These are phyloP conservation scores for Dichotomocladium elegans DNA, from an alignment of 371 early-diverging fungal genomes.

Conservation along the genomic window DNA sequence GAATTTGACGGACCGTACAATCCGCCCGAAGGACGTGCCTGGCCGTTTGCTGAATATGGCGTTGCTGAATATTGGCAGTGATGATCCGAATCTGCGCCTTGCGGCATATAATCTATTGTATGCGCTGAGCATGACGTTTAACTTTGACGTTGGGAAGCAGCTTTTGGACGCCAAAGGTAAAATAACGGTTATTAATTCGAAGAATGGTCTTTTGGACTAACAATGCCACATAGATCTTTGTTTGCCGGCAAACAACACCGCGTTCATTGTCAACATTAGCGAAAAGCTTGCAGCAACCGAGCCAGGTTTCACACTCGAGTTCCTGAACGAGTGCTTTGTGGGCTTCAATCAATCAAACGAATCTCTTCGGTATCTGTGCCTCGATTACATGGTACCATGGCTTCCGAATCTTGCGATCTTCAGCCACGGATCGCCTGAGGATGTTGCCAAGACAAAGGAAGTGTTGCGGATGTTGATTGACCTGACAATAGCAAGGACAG, in stretches of 20 bases:
- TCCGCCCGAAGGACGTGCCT: conserved; percentile 86
- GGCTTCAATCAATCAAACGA: conserved; percentile 75
- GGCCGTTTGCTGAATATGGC: conserved; percentile 91
- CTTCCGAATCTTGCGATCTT: conserved; percentile 69
- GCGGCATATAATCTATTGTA: conserved; percentile 87
- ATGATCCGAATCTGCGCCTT: conserved; percentile 70
- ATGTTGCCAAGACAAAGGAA: conserved; percentile 65
- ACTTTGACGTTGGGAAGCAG: conserved; percentile 78
- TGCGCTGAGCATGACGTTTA: conserved; percentile 74
- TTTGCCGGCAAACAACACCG: conserved; percentile 83
- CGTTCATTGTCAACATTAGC: conserved; percentile 80
- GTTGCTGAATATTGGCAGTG: conserved; percentile 80
- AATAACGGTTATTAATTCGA: no score
- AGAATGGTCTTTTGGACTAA: no score
- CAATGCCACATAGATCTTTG: no score
- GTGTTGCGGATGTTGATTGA: conserved; percentile 75
- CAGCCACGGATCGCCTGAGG: conserved; percentile 40
- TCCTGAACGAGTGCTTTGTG: conserved; percentile 80
- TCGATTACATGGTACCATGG: conserved; percentile 93
- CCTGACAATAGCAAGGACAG: conserved; percentile 73
- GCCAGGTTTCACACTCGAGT: conserved; percentile 81
- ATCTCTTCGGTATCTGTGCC: conserved; percentile 68
- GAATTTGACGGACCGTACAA: conserved; percentile 58
- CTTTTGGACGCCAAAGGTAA: conserved; percentile 72
- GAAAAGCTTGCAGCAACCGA: conserved; percentile 72